phyloP scores from a whole-genome alignment of 1,284 basidiomycete genomes.

The Malassezia yamatoensis region DNA sequence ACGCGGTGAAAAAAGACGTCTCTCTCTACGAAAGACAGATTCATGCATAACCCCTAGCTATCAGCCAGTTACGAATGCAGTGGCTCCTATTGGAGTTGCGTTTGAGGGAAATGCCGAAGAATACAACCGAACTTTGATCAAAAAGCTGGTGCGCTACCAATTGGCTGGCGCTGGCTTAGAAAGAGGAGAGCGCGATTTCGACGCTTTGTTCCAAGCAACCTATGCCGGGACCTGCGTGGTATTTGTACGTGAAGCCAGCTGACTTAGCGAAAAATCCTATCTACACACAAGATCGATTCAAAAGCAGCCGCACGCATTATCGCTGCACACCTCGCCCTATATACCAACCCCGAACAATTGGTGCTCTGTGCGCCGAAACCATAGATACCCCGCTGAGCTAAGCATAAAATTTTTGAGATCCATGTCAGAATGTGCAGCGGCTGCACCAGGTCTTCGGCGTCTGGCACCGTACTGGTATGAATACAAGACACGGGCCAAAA shows the following conservation, averaged over 20 bases:
- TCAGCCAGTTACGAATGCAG: neutral
- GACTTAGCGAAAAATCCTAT: neutral
- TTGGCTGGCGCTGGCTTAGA: conserved; percentile 22
- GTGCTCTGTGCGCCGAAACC: conserved; percentile 9
- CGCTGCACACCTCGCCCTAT: conserved; percentile 16
- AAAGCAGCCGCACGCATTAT: conserved; percentile 5
- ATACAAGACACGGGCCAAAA: conserved; percentile 80
- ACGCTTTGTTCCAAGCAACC: conserved; percentile 10
- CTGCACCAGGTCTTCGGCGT: conserved; percentile 17
- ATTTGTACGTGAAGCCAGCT: neutral
- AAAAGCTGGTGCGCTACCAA: conserved; percentile 27
- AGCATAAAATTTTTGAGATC: neutral
- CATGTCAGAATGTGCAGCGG: conserved; percentile 12
- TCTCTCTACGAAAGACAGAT: neutral
- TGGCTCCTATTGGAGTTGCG: neutral
- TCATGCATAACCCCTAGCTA: neutral
- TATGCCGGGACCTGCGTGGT: conserved; percentile 16
- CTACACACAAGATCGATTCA: neutral
- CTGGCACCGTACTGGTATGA: conserved; percentile 42
- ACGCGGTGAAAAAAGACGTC: conserved; percentile 11
- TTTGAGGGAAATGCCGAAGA: neutral
- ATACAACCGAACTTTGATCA: conserved; percentile 20
- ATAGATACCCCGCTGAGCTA: neutral
- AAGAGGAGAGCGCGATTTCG: conserved; percentile 5
- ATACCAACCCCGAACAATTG: conserved; percentile 10